Evolutionary conservation across 2,329 filamentous ascomycete genomes (phyloP).

Genomic region (Penicillium psychrosexuale): DNA sequence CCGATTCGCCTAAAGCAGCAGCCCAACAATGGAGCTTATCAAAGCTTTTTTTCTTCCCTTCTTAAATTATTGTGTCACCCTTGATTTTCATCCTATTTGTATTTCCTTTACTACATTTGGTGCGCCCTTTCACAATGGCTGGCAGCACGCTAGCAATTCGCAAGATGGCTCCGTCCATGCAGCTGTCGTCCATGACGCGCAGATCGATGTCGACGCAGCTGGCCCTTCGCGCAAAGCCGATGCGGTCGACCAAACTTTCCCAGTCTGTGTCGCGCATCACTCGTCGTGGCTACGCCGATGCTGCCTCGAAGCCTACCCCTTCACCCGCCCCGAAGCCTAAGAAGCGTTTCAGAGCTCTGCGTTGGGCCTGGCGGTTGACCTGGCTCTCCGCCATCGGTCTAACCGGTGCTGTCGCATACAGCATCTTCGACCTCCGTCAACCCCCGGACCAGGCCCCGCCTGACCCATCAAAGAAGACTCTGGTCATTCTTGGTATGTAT

Average conservation of each 20-base stretch:
- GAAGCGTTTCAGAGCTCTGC: conserved; percentile 66
- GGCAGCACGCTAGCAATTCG: conserved; percentile 36
- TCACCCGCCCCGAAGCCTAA: conserved; percentile 42
- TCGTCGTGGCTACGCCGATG: conserved; percentile 53
- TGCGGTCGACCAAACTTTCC: conserved; percentile 23
- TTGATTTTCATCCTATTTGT: conserved; percentile 10
- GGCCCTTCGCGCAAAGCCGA: conserved; percentile 26
- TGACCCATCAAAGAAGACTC: conserved; percentile 90
- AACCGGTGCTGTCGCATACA: conserved; percentile 70
- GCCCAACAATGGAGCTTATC: conserved; percentile 16
- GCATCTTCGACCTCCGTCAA: conserved; percentile 77
- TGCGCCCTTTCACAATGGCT: conserved; percentile 34
- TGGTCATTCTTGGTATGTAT: conserved; percentile 81
- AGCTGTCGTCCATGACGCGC: conserved; percentile 38
- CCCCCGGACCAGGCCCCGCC: conserved; percentile 74
- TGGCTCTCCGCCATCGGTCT: conserved; percentile 71
- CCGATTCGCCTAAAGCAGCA: conserved; percentile 40
- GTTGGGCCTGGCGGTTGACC: conserved; percentile 78
- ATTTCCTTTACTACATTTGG: conserved; percentile 15
- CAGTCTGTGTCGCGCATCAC: conserved; percentile 37
- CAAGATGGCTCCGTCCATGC: conserved; percentile 31
- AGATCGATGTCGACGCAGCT: conserved; percentile 35
- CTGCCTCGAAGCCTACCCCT: conserved; percentile 23
- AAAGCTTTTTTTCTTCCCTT: conserved; percentile 16
- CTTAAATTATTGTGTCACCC: conserved; percentile 8